These are phyloP conservation scores for Vitis hybrid DNA, from an alignment of 177 flowering plant genomes.

Conservation along the genomic window DNA sequence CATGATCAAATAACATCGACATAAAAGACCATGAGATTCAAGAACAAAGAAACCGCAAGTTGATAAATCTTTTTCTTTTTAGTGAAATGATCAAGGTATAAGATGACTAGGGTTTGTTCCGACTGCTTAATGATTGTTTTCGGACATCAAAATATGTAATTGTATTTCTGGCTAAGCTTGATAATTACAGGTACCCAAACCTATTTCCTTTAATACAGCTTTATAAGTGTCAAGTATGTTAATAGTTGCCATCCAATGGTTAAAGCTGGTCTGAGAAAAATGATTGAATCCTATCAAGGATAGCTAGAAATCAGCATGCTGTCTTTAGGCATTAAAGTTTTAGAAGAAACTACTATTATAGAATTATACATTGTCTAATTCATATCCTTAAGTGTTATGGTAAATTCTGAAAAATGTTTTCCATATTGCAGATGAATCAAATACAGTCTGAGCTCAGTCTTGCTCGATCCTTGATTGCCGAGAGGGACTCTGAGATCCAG, in stretches of 20 bases:
- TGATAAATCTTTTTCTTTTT: no score
- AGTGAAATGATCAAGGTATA: no score
- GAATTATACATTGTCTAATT: not conserved
- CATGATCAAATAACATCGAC: no score
- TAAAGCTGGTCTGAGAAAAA: not conserved
- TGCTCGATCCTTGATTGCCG: slow-evolving; percentile 93
- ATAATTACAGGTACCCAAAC: no score
- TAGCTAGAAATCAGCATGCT: not conserved
- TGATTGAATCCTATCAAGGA: not conserved
- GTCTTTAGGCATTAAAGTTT: not conserved
- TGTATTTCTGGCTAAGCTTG: no score
- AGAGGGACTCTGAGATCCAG: slow-evolving; percentile 82
- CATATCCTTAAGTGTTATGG: not conserved
- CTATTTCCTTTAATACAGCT: not conserved
- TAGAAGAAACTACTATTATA: not conserved
- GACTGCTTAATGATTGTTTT: not conserved
- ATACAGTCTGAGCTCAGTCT: slow-evolving; percentile 88
- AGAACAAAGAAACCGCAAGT: no score
- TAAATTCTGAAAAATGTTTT: not conserved
- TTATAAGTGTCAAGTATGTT: not conserved
- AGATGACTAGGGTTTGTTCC: not conserved
- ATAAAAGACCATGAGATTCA: no score
- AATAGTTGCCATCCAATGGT: not conserved
- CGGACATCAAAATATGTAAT: not conserved
- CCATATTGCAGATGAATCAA: slow-evolving; percentile 75